phyloP scores from a whole-genome alignment of 148 eudicot species.

The Silene uniflora region DNA sequence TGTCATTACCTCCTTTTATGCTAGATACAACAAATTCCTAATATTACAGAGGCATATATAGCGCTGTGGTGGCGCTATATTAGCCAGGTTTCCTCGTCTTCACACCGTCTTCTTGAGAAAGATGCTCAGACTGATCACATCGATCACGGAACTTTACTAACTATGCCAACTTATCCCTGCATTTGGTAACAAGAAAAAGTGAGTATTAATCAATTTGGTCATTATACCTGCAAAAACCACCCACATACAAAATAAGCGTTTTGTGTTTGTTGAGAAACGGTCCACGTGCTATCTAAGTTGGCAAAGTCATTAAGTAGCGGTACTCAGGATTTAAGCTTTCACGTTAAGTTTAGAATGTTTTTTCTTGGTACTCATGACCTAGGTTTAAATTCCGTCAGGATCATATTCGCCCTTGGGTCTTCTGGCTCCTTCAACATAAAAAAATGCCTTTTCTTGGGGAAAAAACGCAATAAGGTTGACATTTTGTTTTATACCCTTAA shows the following conservation, averaged over 20 bases:
- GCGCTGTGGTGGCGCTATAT: not conserved
- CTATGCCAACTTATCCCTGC: slow-evolving; percentile 8
- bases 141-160: not conserved
- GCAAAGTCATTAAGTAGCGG: not conserved
- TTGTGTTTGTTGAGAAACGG: not conserved
- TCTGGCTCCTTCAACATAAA: too few relatives aligned
- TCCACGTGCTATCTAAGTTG: not conserved
- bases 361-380: too few relatives aligned
- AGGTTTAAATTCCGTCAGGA: too few relatives aligned
- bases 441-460: too few relatives aligned
- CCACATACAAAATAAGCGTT: not conserved
- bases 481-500: too few relatives aligned
- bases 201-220: not conserved
- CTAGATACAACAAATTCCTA: not conserved
- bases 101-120: not conserved
- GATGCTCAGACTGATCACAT: not conserved
- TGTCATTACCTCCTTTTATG: not conserved
- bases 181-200: not conserved
- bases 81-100: not conserved
- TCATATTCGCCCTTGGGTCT: too few relatives aligned
- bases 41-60: not conserved
- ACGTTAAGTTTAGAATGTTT: too few relatives aligned
- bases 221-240: not conserved
- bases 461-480: too few relatives aligned
- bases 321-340: too few relatives aligned